A percentile compares a stretch with the other conserved stretches of the same genome.
Evolutionary conservation across 2,329 filamentous ascomycete species (phyloP).

Genomic region (Cryoendolithus antarcticus): DNA sequence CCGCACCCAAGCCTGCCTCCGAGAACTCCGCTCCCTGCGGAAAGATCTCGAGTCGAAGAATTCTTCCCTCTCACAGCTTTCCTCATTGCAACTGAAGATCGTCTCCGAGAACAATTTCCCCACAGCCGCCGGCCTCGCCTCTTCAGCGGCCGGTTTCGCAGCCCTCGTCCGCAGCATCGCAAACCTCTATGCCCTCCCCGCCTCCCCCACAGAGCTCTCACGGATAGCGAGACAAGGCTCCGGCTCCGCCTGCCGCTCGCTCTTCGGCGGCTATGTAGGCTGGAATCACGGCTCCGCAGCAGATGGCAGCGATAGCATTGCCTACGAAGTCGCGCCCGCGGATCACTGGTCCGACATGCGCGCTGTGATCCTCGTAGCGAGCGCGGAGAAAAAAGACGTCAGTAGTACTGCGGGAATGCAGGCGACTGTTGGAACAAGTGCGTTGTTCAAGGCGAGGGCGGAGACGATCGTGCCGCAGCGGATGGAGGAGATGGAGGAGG

Average conservation of each 20-base stretch:
- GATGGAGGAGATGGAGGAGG: conserved; percentile 76
- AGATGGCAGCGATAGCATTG: conserved; percentile 78
- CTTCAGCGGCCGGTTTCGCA: conserved; percentile 53
- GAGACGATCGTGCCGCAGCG: conserved; percentile 64
- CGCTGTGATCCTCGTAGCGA: conserved; percentile 80
- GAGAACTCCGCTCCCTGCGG: conserved; percentile 68
- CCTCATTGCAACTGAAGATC: conserved; percentile 63
- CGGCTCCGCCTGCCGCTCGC: conserved; percentile 80
- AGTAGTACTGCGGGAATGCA: conserved; percentile 93
- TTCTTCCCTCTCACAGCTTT: conserved; percentile 68
- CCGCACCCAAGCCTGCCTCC: conserved; percentile 88
- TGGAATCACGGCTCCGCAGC: conserved; percentile 69
- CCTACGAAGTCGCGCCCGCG: conserved; percentile 76
- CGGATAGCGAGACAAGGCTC: conserved; percentile 87
- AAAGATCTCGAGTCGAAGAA: conserved; percentile 61
- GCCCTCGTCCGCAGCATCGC: conserved; percentile 46
- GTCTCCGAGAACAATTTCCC: conserved; percentile 99
- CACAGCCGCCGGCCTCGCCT: conserved; percentile 76
- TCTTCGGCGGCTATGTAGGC: conserved; percentile 92
- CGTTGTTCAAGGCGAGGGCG: conserved; percentile 71
- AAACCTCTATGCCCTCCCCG: conserved; percentile 75
- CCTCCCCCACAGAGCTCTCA: conserved; percentile 70
- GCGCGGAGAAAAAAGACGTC: conserved; percentile 90
- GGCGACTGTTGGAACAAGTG: conserved; percentile 81
- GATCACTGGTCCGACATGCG: conserved; percentile 94